Base-by-base conservation (phyloP, 108 stramenopile genomes). In the Schizochytrium sp. region DNA sequence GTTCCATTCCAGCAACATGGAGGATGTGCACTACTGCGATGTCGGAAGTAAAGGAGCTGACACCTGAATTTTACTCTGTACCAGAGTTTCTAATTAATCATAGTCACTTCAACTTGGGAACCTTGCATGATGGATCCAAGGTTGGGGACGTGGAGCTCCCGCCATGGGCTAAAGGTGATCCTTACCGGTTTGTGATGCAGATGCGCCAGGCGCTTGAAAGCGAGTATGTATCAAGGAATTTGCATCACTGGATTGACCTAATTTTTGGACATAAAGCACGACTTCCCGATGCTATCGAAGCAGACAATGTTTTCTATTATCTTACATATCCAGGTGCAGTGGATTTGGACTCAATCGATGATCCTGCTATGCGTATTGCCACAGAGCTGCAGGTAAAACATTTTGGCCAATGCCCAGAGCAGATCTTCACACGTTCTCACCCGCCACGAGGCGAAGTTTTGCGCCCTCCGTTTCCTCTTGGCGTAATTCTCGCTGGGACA, bases 311-410 rank as follows among this genome's bases (percentile, higher is more conserved):
- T 3, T 99, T 98, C 93, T 97, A 97, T 46, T 97, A 98, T 91
- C 94, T 98, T 44, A 99, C 98, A 8, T 99, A 99, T 91, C 97
- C 97, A 89, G 98, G 98, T 41, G 95, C 97, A 87, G 97, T 99
- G 46, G 97, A 99, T 90, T 88, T 97, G 38, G 96, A 97, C 56
- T 90, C 94, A 4, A 97, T 99, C 89, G 91, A 92, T 4, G 97
- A 98, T 88, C 93, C 94, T 45, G 94, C 96, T 49, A 95, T 97
- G 88, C 89, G 97, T 47, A 94, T 95, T 28, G 97, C 98, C 28
- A 98, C 96, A 13, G 97, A 93, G 89, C 92, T 72, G 46, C 94
- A 95, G 60, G 92, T 95, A 60, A 83, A 45, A 12, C 93, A 95
- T 57, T 95, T 93, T 55, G 94, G 94, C 7, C 94, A 95, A 89